These are phyloP conservation scores for Trypanosomatidae sp. DNA, from an alignment of 208 protist genomes.

Conservation along the genomic window DNA sequence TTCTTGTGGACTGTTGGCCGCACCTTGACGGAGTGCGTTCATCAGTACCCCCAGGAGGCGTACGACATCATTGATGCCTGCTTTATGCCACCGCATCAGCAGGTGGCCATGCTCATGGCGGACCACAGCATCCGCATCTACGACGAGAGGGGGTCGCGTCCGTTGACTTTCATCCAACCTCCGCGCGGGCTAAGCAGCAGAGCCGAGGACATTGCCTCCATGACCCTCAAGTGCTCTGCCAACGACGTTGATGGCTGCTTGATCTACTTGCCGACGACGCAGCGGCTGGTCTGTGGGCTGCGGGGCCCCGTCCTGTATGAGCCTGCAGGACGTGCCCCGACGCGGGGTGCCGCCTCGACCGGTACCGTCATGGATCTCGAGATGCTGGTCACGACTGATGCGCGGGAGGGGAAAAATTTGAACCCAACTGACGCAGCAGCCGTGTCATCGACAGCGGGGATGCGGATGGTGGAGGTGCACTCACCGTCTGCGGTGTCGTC, in stretches of 20 bases:
- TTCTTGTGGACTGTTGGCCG: slow-evolving; percentile 75
- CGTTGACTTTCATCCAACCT: slow-evolving; percentile 52
- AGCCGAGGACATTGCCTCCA: slow-evolving; percentile 58
- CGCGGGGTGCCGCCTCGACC: too few relatives aligned
- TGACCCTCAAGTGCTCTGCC: slow-evolving; percentile 56
- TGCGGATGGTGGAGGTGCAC: not conserved
- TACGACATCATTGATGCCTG: slow-evolving; percentile 74
- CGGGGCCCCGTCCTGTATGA: slow-evolving; percentile 73
- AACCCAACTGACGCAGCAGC: not conserved
- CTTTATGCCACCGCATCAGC: slow-evolving; percentile 47
- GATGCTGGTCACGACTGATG: not conserved
- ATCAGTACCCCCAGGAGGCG: slow-evolving; percentile 73
- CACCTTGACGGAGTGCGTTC: slow-evolving; percentile 54
- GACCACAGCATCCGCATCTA: slow-evolving; percentile 79
- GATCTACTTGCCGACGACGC: slow-evolving; percentile 41
- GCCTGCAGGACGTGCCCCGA: slow-evolving; percentile 3
- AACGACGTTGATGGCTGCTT: slow-evolving; percentile 71
- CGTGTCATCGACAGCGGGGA: not conserved
- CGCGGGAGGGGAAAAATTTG: not conserved
- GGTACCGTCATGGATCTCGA: not conserved
- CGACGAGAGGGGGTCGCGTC: slow-evolving; percentile 61
- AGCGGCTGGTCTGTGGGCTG: slow-evolving; percentile 65
- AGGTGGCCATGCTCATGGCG: slow-evolving; percentile 57
- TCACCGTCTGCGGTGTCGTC: not conserved
- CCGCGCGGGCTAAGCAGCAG: slow-evolving; percentile 38